These are phyloP conservation scores for Aspergillus indologenus DNA, from an alignment of 495 filamentous ascomycete genomes.

Conservation along the genomic window DNA sequence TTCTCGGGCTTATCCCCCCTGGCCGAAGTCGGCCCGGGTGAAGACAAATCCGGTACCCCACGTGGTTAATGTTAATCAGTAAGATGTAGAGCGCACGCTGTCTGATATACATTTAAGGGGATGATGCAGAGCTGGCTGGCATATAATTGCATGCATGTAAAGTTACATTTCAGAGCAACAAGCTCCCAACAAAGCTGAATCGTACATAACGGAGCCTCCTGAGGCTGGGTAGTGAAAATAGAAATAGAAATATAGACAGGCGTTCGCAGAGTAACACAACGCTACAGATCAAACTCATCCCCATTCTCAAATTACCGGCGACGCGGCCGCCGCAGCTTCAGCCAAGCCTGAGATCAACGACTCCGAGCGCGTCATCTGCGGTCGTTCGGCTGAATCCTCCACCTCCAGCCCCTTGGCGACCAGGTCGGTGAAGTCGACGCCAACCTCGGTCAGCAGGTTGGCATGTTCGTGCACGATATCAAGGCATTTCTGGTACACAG, in stretches of 20 bases:
- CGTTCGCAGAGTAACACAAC: neutral
- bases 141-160: neutral
- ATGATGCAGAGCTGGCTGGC: no score
- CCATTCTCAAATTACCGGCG: neutral
- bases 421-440: constrained; percentile 82
- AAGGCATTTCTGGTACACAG: constrained; percentile 79
- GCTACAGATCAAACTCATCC: neutral
- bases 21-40: no score
- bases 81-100: no score
- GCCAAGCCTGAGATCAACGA: constrained; percentile 24
- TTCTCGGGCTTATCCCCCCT: no score
- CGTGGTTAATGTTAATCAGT: no score
- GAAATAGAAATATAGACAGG: neutral
- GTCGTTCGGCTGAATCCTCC: constrained; percentile 25
- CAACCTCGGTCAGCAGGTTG: constrained; percentile 74
- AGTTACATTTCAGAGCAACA: neutral
- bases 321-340: constrained; percentile 14
- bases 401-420: constrained; percentile 44
- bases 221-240: neutral
- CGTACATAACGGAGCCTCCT: neutral
- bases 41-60: no score
- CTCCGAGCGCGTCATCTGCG: constrained; percentile 27
- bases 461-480: constrained; percentile 78
- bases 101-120: no score
- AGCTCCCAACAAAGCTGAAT: neutral